Conservation (phyloP, 2,329 filamentous ascomycete species). For the Colletotrichum sp. region DNA sequence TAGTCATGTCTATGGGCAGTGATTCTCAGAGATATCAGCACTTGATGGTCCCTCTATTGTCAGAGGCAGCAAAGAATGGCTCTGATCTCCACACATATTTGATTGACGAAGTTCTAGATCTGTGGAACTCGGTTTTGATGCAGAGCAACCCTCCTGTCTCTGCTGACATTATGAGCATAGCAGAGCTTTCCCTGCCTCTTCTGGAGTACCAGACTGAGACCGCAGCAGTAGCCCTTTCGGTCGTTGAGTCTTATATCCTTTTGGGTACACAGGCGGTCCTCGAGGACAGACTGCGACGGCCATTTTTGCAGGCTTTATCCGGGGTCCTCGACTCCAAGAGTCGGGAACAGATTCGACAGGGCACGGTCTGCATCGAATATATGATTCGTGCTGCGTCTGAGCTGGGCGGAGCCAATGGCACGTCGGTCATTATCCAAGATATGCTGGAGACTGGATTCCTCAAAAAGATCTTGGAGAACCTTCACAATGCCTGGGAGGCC, state of each 20-base stretch:
- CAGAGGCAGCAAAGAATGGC: conserved; percentile 76
- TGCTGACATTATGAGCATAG: conserved; percentile 65
- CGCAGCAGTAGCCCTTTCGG: conserved; percentile 64
- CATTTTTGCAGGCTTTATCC: conserved; percentile 53
- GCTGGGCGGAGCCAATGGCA: conserved; percentile 64
- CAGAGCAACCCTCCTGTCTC: conserved; percentile 68
- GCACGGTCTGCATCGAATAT: conserved; percentile 67
- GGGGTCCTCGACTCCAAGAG: conserved; percentile 56
- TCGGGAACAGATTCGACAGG: conserved; percentile 62
- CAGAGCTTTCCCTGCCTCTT: conserved; percentile 67
- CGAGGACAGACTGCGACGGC: conserved; percentile 57
- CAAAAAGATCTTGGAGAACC: conserved; percentile 65
- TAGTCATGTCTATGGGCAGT: conserved; percentile 85
- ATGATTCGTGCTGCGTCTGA: conserved; percentile 67
- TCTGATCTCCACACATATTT: conserved; percentile 82
- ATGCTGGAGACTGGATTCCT: conserved; percentile 69
- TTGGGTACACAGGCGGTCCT: conserved; percentile 73
- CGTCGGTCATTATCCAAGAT: conserved; percentile 68
- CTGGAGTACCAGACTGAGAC: conserved; percentile 71
- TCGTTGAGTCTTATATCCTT: conserved; percentile 73
- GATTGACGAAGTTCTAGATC: conserved; percentile 87
- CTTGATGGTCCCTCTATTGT: conserved; percentile 82
- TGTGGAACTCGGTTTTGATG: conserved; percentile 80
- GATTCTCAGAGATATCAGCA: conserved; percentile 79
- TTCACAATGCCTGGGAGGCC: conserved; percentile 73